A percentile compares a stretch with the other conserved stretches of the same genome.
Evolutionary conservation across 1,139 yeast genomes (phyloP).

Genomic region (Magnusiomyces tetraspermus): DNA sequence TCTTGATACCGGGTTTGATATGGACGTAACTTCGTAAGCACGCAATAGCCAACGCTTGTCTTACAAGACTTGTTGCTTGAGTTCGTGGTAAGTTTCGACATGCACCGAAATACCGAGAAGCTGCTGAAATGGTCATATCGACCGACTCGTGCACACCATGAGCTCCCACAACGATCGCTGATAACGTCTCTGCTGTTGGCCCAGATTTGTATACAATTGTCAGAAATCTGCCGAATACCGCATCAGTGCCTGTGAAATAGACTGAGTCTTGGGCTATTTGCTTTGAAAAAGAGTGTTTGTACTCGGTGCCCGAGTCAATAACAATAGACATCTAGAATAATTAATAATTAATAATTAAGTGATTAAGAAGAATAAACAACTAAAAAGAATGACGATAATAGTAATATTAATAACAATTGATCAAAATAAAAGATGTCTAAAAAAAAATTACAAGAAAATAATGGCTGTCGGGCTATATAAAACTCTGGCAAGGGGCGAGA

Average conservation of each 20-base stretch:
- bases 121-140: constrained; percentile 48
- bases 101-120: constrained; percentile 71
- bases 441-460: too few species aligned
- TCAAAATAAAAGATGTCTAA: too few species aligned
- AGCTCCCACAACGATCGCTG: constrained; percentile 55
- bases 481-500: too few species aligned
- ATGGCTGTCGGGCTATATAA: too few species aligned
- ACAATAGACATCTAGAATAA: constrained; percentile 4
- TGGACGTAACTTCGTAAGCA: constrained; percentile 58
- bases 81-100: constrained; percentile 54
- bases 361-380: too few species aligned
- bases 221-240: constrained; percentile 29
- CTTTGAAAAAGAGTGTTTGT: constrained; percentile 6
- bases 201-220: constrained; percentile 27
- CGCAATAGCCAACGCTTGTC: constrained; percentile 70
- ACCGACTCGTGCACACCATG: constrained; percentile 60
- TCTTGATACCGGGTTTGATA: constrained; percentile 31
- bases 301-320: constrained; percentile 4
- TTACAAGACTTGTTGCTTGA: constrained; percentile 47
- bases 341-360: too few species aligned
- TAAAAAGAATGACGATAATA: too few species aligned
- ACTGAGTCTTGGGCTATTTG: constrained; percentile 26
- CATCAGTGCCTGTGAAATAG: constrained; percentile 32
- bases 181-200: constrained; percentile 28
- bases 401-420: too few species aligned